Evolutionary conservation across 2,329 filamentous ascomycete genomes (phyloP).

Genomic region (Ophiostoma sp.): DNA sequence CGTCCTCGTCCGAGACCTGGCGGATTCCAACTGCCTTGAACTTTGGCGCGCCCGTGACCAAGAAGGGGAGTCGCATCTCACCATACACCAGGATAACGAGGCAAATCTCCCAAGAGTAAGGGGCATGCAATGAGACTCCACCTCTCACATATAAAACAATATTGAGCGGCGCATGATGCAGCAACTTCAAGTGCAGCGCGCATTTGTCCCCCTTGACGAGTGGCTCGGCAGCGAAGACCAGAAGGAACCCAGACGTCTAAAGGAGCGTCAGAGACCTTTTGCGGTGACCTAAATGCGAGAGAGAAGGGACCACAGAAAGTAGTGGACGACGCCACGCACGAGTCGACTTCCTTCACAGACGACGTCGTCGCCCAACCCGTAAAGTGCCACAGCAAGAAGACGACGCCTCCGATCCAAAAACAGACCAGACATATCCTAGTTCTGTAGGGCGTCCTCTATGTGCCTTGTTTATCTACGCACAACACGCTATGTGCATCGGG

Average conservation of each 20-base stretch:
- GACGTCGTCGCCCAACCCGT: neutral
- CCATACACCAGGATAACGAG: neutral
- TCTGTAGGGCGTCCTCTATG: neutral
- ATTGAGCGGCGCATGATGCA: neutral
- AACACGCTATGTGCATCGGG: too few relatives aligned
- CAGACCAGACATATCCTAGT: conserved; percentile 2
- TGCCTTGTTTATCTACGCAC: too few relatives aligned
- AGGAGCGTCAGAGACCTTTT: neutral
- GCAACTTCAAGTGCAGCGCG: neutral
- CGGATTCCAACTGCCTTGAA: neutral
- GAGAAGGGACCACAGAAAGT: neutral
- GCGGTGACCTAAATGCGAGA: neutral
- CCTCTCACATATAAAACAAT: neutral
- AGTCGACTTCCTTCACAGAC: too few relatives aligned
- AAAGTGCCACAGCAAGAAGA: neutral
- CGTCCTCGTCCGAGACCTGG: neutral
- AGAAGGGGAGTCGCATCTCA: neutral
- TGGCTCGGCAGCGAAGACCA: neutral
- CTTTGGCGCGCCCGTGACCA: neutral
- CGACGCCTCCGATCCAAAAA: neutral
- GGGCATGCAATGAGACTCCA: neutral
- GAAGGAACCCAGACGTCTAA: neutral
- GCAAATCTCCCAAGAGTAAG: neutral
- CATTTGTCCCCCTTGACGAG: neutral
- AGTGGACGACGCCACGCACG: too few relatives aligned